Base-by-base conservation (phyloP, 805 yeast genomes). In the Ogataea methylovora region DNA sequence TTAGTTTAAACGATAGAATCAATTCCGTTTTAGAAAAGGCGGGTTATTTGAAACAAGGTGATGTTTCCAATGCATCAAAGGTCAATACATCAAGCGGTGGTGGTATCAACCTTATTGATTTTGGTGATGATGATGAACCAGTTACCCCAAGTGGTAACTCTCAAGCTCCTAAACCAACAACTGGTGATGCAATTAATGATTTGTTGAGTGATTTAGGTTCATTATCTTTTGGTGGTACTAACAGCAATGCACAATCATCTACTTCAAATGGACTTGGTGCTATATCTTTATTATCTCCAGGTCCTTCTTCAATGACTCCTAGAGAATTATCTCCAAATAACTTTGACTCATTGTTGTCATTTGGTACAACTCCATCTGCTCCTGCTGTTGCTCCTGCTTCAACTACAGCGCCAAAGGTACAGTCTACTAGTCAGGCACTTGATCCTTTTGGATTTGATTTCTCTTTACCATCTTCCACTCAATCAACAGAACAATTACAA, bases 1-100 rank as follows among this genome's bases (percentile, higher is more conserved):
- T 84, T 34, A 66, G 65, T 24, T 65, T 92, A 37, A 84, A 85
- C 56, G 95, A 85, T 53, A 71, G 71, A 35, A 79, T 88, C 41
- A 80, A 84, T 52, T 65, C 72, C 5, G 69, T 86, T 33, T 57
- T 86, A 33, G 67, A 69, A 27, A 85, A 84, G 58, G 85, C 73
- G 59, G 73, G 69, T 29, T 63, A 76, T 16, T 63, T 86, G 49
- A 77, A 76, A 51, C 58, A 66, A 19, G 94, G 95, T 22, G 75
- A 55, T 42, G 51, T 66, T 13, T 63, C 61, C 10, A 72, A 65
- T 35, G 87, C 88, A 30, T 57, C 69, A 9, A 52, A 54, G 30
- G 60, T 68, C 8, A 60, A 65, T 34, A 60, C 63, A 14, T 29
- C 34, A 4, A 49, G 53, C 4, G 55, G 60, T 30, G 61, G 61